Evolutionary conservation across 1,284 basidiomycete species (phyloP).

Genomic region (Ustilago shanxiensis): DNA sequence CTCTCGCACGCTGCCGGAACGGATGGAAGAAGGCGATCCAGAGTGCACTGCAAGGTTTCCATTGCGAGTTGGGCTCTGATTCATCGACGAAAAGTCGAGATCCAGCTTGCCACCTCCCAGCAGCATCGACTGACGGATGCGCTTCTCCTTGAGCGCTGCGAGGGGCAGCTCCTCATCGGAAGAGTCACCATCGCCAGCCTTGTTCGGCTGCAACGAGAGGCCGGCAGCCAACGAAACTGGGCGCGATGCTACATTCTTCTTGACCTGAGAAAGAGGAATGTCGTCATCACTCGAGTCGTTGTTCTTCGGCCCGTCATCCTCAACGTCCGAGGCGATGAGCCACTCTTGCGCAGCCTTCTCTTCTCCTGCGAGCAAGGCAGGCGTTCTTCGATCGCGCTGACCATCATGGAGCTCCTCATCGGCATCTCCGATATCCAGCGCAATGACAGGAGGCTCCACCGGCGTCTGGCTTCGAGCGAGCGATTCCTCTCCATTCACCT

Average conservation of each 20-base stretch:
- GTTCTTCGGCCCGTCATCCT: constrained; percentile 16
- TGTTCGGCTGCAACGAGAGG: constrained; percentile 16
- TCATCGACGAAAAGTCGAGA: constrained; percentile 43
- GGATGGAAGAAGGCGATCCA: constrained; percentile 18
- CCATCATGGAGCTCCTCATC: constrained; percentile 8
- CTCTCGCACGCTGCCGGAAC: constrained; percentile 17
- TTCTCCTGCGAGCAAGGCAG: constrained; percentile 30
- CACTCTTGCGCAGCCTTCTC: constrained; percentile 46
- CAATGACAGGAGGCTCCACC: constrained; percentile 45
- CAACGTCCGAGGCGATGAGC: constrained; percentile 49
- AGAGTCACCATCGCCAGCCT: constrained; percentile 34
- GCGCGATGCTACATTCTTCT: constrained; percentile 47
- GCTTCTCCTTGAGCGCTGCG: constrained; percentile 58
- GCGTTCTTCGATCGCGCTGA: constrained; percentile 17
- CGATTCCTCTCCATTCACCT: constrained; percentile 5
- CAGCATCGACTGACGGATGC: constrained; percentile 39
- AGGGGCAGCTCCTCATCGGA: constrained; percentile 61
- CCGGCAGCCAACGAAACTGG: constrained; percentile 44
- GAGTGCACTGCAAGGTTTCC: constrained; percentile 8
- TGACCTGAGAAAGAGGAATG: constrained; percentile 57
- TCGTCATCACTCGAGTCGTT: constrained; percentile 55
- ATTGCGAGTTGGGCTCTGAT: constrained; percentile 5
- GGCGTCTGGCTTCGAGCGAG: constrained; percentile 32
- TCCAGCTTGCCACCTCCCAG: constrained; percentile 51
- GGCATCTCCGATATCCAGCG: constrained; percentile 34